phyloP scores from a whole-genome alignment of 2,329 filamentous ascomycete species.

The Colletotrichum destructivum region DNA sequence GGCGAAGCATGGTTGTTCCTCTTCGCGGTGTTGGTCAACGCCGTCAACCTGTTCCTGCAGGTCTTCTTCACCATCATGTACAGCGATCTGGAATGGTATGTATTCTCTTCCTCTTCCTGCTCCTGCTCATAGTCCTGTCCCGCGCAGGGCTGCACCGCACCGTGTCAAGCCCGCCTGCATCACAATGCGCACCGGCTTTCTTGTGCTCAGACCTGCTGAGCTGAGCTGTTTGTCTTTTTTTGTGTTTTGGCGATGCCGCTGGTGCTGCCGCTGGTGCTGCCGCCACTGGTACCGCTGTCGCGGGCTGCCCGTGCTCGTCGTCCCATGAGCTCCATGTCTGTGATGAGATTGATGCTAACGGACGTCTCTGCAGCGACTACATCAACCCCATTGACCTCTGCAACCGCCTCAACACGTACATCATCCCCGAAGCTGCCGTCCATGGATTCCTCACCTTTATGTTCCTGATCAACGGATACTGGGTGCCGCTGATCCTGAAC shows the following conservation, averaged over 20 bases:
- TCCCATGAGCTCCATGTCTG: conserved; percentile 29
- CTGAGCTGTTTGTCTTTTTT: too few relatives aligned
- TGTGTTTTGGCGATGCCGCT: neutral
- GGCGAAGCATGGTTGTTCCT: conserved; percentile 99
- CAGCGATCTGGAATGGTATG: conserved; percentile 98
- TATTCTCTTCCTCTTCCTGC: conserved; percentile 44
- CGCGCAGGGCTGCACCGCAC: neutral
- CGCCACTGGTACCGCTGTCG: neutral
- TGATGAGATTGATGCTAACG: conserved; percentile 48
- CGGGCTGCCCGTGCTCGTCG: conserved; percentile 16
- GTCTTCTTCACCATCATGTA: conserved; percentile 99
- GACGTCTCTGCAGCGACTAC: conserved; percentile 80
- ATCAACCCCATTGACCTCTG: conserved; percentile 99
- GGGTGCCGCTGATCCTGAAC: conserved; percentile 93
- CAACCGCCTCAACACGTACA: conserved; percentile 99
- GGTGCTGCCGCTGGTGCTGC: neutral
- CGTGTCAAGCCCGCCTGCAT: neutral
- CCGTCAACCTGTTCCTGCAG: conserved; percentile 99
- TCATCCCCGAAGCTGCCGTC: conserved; percentile 97
- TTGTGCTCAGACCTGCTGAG: conserved; percentile 19
- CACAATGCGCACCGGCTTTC: neutral
- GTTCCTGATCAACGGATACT: conserved; percentile 99
- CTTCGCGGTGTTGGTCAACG: conserved; percentile 98
- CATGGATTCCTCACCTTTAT: conserved; percentile 96
- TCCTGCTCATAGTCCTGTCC: neutral